Base-by-base conservation (phyloP, 2,329 filamentous ascomycete species). In the Volutella citrinella region DNA sequence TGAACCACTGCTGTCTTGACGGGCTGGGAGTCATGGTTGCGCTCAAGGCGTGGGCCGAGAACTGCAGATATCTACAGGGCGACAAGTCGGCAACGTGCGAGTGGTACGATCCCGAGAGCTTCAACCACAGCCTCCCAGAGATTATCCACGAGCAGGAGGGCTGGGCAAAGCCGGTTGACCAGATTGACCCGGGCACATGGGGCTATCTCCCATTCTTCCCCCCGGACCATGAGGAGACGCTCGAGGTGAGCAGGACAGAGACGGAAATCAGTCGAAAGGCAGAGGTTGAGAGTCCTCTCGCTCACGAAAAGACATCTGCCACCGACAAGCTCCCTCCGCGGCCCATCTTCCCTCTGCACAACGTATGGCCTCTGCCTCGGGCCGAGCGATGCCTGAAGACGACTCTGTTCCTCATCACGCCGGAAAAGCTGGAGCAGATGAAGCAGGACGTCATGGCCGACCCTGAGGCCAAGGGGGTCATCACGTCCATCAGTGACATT, bases 401-500 rank as follows among this genome's bases (percentile, higher is more conserved):
- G 2, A 59, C 53, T 1, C 27, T 59, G 5, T 61, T 65, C 31
- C 36, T 54, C 3, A 56, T 65, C n/a, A 32, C 53, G 6, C 34
- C 46, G 7, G 53, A 58, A 5, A 62, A 54, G 1, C 15, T 54
- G n/a, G 33, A 48, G 10, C 42, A 36, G 14, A 36, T 65, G 20
- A 59, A 61, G 33, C 38, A 54, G 10, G 48, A 62, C 3, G 52
- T 60, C 1, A 10, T 51, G 0, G 38, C 40, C 0, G 52, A 58
- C 22, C 42, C 46, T 0, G 42, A 48, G 11, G 43, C 51, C 4
- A 54, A 56, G 15, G 48, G 48, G 0, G 34, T 43, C 7, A 40
- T 52, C 11, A 37, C 38, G 1, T 64, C 62, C 0, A 43, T 61
- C 16, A 64, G 55, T 36, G 64, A 66, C 26, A 60, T 65, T 8